Percentiles rank a stretch among this genome's conserved stretches.
Conservation (phyloP, 805 yeast genomes). For the Zygotorulaspora danielsina region DNA sequence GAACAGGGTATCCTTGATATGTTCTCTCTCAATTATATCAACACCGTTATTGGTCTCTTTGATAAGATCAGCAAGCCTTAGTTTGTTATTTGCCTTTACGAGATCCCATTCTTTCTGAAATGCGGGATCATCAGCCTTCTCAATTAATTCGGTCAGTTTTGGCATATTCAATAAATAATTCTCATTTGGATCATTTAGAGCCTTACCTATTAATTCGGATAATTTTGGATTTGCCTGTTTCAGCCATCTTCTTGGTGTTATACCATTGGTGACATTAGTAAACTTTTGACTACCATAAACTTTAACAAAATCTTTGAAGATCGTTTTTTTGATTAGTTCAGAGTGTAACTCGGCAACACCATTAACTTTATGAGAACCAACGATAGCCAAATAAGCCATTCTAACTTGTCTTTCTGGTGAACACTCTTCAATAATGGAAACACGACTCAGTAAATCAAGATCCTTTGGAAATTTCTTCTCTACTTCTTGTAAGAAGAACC, state of each 20-base stretch:
- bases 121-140: constrained; percentile 59
- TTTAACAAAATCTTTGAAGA: constrained; percentile 83
- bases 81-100: constrained; percentile 68
- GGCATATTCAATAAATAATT: constrained; percentile 66
- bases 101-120: constrained; percentile 68
- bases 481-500: constrained; percentile 70
- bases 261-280: constrained; percentile 90
- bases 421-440: constrained; percentile 78
- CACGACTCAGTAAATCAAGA: constrained; percentile 54
- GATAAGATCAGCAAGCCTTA: constrained; percentile 59
- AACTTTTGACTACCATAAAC: constrained; percentile 79
- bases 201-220: constrained; percentile 66
- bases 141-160: constrained; percentile 60
- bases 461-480: constrained; percentile 75
- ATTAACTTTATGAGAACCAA: constrained; percentile 89
- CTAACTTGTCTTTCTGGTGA: constrained; percentile 74
- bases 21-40: constrained; percentile 54
- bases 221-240: constrained; percentile 86
- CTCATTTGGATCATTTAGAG: constrained; percentile 56
- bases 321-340: constrained; percentile 81
- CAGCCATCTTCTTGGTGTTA: constrained; percentile 95
- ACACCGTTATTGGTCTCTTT: constrained; percentile 54
- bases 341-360: constrained; percentile 97
- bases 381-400: constrained; percentile 87
- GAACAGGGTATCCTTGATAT: constrained; percentile 60